phyloP scores from a whole-genome alignment of 768 basidiomycete species.

The Boletus huronensis region DNA sequence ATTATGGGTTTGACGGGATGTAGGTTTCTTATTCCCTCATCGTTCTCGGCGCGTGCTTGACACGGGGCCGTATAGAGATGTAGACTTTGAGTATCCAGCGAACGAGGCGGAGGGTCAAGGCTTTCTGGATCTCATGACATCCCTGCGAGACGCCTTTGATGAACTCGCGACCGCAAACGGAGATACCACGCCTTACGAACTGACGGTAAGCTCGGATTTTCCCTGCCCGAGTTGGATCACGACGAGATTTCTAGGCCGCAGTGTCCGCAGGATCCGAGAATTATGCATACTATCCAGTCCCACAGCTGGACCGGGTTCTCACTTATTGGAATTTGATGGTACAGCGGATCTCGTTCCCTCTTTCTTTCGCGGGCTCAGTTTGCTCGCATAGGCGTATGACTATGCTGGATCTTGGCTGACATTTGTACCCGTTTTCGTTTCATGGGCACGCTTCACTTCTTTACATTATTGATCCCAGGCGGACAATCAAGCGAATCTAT shows the following conservation, averaged over 20 bases:
- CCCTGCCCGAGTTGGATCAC: background rate
- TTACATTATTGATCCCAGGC: slow-evolving; percentile 25
- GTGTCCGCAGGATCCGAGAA: slow-evolving; percentile 61
- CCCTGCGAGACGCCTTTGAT: slow-evolving; percentile 61
- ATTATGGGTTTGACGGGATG: slow-evolving; percentile 83
- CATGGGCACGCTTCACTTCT: background rate
- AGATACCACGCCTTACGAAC: slow-evolving; percentile 54
- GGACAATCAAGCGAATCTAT: slow-evolving; percentile 65
- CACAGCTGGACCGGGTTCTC: slow-evolving; percentile 63
- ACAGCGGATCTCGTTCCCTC: background rate
- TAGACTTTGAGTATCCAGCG: slow-evolving; percentile 78
- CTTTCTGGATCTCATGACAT: slow-evolving; percentile 61
- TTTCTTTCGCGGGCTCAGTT: background rate
- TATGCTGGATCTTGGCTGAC: slow-evolving; percentile 77
- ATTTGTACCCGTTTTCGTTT: slow-evolving; percentile 40
- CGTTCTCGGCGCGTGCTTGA: background rate
- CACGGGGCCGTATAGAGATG: slow-evolving; percentile 43
- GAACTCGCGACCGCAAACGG: slow-evolving; percentile 56
- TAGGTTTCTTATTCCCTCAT: slow-evolving; percentile 25
- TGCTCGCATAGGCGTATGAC: slow-evolving; percentile 54
- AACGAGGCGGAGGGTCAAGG: slow-evolving; percentile 57
- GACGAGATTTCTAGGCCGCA: slow-evolving; percentile 39
- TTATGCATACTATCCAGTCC: slow-evolving; percentile 54
- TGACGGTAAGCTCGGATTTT: slow-evolving; percentile 38
- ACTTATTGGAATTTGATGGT: slow-evolving; percentile 85